Evolutionary conservation across 441 rosid genomes (phyloP).

Genomic region (Biscutella auriculata): DNA sequence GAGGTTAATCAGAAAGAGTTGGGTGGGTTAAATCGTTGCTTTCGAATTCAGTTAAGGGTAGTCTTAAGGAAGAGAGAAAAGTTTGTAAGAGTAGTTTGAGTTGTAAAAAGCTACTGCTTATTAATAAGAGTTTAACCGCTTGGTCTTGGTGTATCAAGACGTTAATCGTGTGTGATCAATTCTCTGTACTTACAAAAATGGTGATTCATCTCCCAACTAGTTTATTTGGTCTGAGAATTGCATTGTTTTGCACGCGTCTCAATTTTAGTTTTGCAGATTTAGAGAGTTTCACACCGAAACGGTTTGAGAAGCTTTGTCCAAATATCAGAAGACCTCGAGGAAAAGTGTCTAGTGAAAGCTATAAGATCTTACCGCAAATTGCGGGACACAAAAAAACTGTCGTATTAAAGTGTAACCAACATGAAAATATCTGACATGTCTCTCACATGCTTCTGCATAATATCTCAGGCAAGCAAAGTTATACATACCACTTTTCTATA

Average conservation of each 20-base stretch:
- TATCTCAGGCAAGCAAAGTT: not conserved
- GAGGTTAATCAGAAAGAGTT: too few relatives aligned
- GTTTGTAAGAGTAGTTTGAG: too few relatives aligned
- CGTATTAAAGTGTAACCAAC: slow-evolving; percentile 32
- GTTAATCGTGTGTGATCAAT: too few relatives aligned
- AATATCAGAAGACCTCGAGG: slow-evolving; percentile 88
- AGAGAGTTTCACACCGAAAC: slow-evolving; percentile 87
- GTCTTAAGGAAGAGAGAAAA: too few relatives aligned
- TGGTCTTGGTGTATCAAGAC: too few relatives aligned
- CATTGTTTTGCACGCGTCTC: slow-evolving; percentile 14
- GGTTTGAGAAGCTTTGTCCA: slow-evolving; percentile 61
- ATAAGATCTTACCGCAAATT: slow-evolving; percentile 74
- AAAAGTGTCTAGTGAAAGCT: slow-evolving; percentile 73
- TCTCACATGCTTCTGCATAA: slow-evolving; percentile 10
- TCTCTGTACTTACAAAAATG: too few relatives aligned
- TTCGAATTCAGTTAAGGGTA: too few relatives aligned
- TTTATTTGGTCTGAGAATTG: not conserved
- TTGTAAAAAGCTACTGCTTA: too few relatives aligned
- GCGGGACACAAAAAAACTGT: slow-evolving; percentile 70
- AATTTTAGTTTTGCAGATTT: slow-evolving; percentile 56
- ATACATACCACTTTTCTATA: slow-evolving; percentile 7
- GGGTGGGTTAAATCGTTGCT: too few relatives aligned
- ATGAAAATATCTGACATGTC: not conserved
- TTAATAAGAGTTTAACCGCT: too few relatives aligned
- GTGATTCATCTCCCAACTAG: slow-evolving; percentile 24